Base-by-base conservation (phyloP, 2,329 filamentous ascomycete species). In the Tolypocladium amazonense region DNA sequence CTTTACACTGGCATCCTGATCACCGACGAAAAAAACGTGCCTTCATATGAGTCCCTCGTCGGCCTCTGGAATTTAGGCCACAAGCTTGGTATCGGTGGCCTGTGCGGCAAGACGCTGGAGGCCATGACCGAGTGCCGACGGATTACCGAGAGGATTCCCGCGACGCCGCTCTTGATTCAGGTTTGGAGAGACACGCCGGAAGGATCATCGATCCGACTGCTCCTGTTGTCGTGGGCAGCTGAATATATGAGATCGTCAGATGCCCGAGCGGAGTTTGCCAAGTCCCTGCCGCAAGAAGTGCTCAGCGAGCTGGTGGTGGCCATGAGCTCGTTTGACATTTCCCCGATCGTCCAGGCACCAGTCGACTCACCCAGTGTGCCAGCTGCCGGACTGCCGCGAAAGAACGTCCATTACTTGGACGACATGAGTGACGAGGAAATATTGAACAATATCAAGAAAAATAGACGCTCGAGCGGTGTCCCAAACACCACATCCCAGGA, bases 111-210 rank as follows among this genome's bases (percentile, higher is more conserved):
- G 58, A 77, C 78, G 1, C 78, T 87, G 3, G 79, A 81, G 41
- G 78, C 79, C 50, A 86, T 87, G 84, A 69, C 75, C 20, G 81
- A 85, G 62, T 80, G 77, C 61, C 76, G 82, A 38, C 77, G 77
- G 15, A 65, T 77, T 35, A 85, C 82, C 0, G 73, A 77, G 57
- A 73, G 75, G 23, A 86, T 87, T 52, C 84, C 84, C 1, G 78
- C 81, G 4, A 82, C 82, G 0, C 79, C 81, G 2, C 74, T 86
- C 1, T 77, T 87, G 7, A 79, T 86, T 1, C 78, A 82, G 65
- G 83, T 84, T 8, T 87, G 84, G 83, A 78, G 81, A 56, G 82
- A 86, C 57, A 85, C 83, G 0, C 82, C 82, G 0, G 81, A 83
- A 63, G 83, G 82, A 11, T 86, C 83, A 3, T 78, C 81, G 0